Evolutionary conservation across 2,329 filamentous ascomycete species (phyloP), one percentile per base, ranked within the genome.

Genomic region (Microdochium nivale): DNA sequence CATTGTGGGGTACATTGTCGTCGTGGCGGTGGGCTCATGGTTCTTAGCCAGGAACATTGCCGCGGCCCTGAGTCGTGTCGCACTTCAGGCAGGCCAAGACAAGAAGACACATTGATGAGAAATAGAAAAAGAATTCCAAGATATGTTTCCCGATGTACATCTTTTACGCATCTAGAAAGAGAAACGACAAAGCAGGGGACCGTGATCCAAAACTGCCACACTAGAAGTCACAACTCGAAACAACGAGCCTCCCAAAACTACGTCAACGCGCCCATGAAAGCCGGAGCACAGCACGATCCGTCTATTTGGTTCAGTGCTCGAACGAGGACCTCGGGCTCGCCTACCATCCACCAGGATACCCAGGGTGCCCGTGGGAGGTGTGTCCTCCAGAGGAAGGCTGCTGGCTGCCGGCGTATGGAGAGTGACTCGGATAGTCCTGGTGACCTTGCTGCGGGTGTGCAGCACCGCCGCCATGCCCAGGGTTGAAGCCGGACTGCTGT

Each of bases 1-100:
- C 21, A 92, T 87, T 1, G 81, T 80, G 13, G 71, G 70, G 33
- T 95, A 90, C 67, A 76, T 95, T 51, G 60, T 77, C 3, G 58
- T 79, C 2, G 77, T 95, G 51, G 81, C 82, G n/a, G 55, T 69
- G 25, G 56, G 64, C 35, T 71, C 71, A 3, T 75, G 68, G 67
- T 67, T 74, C 51, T 59, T 76, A n/a, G 72, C 75, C 35, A 64
- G 60, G 52, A 62, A 62, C 53, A 60, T 73, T 33, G 61, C 65
- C 30, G 55, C 55, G 14, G 61, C 61, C 60, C 57, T 73, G 53
- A 59, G 61, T 53, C 51, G 53, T 21, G 52, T 66, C 24, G 62
- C 61, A 52, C 47, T 52, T 56, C 50, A 61, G 57, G 56, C 55
- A 25, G 55, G 54, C 48, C 58, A 58, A 52, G 56, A 58, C 43